A percentile compares a stretch with the other conserved stretches of the same genome.
phyloP scores from a whole-genome alignment of 176 grass and related monocot species.

The Thinopyrum elongatum region DNA sequence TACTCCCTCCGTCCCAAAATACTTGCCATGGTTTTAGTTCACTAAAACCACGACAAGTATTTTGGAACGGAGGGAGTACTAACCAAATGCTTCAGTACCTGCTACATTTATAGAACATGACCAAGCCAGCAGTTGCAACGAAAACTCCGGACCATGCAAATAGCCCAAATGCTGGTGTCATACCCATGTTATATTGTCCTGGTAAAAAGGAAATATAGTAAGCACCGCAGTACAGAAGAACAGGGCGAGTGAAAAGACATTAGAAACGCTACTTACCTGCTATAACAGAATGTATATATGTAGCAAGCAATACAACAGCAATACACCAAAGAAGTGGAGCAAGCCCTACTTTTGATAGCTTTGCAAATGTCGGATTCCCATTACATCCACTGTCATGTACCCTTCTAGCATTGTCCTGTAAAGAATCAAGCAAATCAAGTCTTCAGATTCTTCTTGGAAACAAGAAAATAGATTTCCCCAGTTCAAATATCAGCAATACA shows the following conservation, averaged over 20 bases:
- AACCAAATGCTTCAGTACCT: constrained; percentile 53
- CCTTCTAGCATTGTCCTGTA: constrained; percentile 96
- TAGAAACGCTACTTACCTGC: constrained; percentile 51
- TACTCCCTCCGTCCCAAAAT: neutral
- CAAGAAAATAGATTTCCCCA: neutral
- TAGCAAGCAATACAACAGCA: constrained; percentile 71
- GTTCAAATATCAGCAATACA: neutral
- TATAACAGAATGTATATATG: constrained; percentile 78
- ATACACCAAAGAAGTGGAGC: constrained; percentile 87
- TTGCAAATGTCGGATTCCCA: constrained; percentile 53
- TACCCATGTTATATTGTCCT: constrained; percentile 61
- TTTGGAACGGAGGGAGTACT: neutral
- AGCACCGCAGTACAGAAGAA: constrained; percentile 16
- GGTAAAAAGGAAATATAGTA: constrained; percentile 29
- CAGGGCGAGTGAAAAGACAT: neutral
- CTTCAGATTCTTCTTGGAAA: neutral
- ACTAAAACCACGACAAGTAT: too few relatives aligned
- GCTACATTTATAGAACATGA: constrained; percentile 99
- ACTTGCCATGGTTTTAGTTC: too few relatives aligned
- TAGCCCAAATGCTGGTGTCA: constrained; percentile 62
- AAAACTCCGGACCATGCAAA: constrained; percentile 94
- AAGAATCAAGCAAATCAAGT: constrained; percentile 10
- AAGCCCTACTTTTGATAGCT: constrained; percentile 80
- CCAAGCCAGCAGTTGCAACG: constrained; percentile 71
- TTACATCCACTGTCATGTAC: constrained; percentile 79